Base-by-base conservation (phyloP, 257 asterid genomes). In the Oldenlandia corymbosa region DNA sequence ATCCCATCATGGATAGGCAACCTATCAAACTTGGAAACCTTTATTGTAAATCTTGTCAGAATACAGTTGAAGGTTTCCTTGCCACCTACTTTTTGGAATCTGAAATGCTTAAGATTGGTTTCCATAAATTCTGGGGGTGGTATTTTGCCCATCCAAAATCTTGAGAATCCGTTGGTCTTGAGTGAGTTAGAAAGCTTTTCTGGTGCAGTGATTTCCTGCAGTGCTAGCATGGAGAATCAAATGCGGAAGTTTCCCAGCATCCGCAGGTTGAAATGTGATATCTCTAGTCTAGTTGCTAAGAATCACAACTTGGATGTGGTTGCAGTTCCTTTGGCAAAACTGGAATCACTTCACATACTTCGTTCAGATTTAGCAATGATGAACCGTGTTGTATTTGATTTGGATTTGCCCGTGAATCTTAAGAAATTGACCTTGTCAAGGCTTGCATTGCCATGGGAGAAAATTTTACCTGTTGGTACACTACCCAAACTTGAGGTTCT, bases 1-100 rank as follows among this genome's bases (percentile, higher is more conserved):
- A 47, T 42, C 31, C 53, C 66, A 23, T 26, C 65, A 42, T 60
- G 53, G n/a, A n/a, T n/a, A n/a, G n/a, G n/a, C n/a, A n/a, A n/a
- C n/a, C n/a, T n/a, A n/a, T n/a, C n/a, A n/a, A n/a, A 21, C 14
- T 42, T 3, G 32, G 28, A 14, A 60, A 42, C 27, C 66, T 60
- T 60, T 24, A 14, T 41, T 14, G 10, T 43, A 7, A 4, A 18
- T 14, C 6, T 4, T 14, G 10, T 10, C 10, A 5, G 27, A 8
- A 3, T 7, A 11, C 5, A 7, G n/a, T n/a, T n/a, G n/a, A n/a
- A n/a, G 5, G 12, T 26, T 21, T 11, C 24, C 3, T 4, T 60
- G 65, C 65, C 65, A 24, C 28, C 23, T 0, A 60, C 20, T 21
- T 5, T 58, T 1, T 58, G 64, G 48, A 58, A 36, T 2, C 18